Evolutionary conservation across 306 rosid species (phyloP), one percentile per base, ranked within the genome.

Genomic region (Rosa lucieae): DNA sequence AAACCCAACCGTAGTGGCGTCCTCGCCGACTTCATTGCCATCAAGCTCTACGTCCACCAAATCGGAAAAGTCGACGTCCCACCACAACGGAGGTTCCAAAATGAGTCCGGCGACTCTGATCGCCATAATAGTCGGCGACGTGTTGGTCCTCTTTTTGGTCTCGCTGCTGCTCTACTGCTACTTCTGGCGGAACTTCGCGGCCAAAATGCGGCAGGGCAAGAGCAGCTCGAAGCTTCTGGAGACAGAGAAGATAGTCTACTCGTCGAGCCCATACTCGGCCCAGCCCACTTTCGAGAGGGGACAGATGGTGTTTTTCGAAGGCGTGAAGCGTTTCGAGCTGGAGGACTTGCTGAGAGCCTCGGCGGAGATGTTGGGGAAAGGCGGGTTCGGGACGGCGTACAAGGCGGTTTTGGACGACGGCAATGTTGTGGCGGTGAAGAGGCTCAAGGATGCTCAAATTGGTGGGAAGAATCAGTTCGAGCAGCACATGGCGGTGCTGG

Each of bases 301-400:
- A 0, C 80, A 82, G 59, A 90, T 94, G 96, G 93, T 94, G 88
- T 90, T 94, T 82, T 88, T 94, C 43, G 97, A 92, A 43, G 98
- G 94, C 4, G 92, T 66, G 26, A 90, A 77, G 87, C 84, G 83
- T 74, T 94, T 94, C 53, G 96, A 94, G 85, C 86, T 92, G 1
- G 98, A 92, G 78, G 97, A 94, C 63, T 70, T 94, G 82, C 86
- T 94, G 3, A 81, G 93, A 4, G 94, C 98, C 26, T 94, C 98
- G 3, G 97, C 98, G 51, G 97, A 92, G 83, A 90, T 94, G 98
- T 65, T 94, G 76, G 98, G 98, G 10, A 94, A 94, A 70, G 97
- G 98, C 0, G 91, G 87, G 76, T 90, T 89, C 10, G 98, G 98
- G 2, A 92, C 97, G 18, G 89, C 94, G 14, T 94, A 94, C 67